A percentile compares a stretch with the other conserved stretches of the same genome.
Conservation (phyloP, 106 monocot species). For the Gastrodia elata region DNA sequence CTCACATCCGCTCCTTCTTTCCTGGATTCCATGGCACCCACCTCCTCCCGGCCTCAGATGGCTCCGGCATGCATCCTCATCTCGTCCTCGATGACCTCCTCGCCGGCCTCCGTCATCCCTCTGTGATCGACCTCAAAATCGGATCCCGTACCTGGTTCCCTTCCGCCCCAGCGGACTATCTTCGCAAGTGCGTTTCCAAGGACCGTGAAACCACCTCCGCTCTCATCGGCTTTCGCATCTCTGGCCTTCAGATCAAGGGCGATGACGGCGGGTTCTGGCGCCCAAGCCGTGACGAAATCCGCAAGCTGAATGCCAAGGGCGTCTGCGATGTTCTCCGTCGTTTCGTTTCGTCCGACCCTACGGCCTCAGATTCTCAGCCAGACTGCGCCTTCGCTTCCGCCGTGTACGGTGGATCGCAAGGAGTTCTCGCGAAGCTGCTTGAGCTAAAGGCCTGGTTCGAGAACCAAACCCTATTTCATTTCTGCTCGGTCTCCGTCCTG, state of each 20-base stretch:
- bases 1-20: constrained; percentile 45
- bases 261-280: constrained; percentile 11
- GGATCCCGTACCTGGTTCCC: constrained; percentile 74
- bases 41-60: constrained; percentile 34
- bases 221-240: constrained; percentile 57
- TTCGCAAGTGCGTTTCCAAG: constrained; percentile 46
- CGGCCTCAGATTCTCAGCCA: background rate
- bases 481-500: constrained; percentile 63
- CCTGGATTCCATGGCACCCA: constrained; percentile 58
- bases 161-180: constrained; percentile 26
- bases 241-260: constrained; percentile 44
- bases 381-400: constrained; percentile 9
- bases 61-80: constrained; percentile 36
- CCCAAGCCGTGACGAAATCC: constrained; percentile 14
- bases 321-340: constrained; percentile 23
- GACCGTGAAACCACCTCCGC: constrained; percentile 43
- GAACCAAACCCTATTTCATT: constrained; percentile 72
- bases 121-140: constrained; percentile 72
- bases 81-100: constrained; percentile 59
- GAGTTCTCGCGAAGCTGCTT: constrained; percentile 47
- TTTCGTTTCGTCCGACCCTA: constrained; percentile 19
- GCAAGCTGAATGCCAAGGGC: constrained; percentile 11
- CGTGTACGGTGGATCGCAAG: constrained; percentile 5
- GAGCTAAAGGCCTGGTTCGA: constrained; percentile 86
- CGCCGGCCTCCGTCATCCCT: constrained; percentile 23